Percentiles rank a stretch among this genome's conserved stretches.
These are phyloP conservation scores for Pseudopediastrum boryanum DNA, from an alignment of 139 green algal genomes.

Conservation along the genomic window DNA sequence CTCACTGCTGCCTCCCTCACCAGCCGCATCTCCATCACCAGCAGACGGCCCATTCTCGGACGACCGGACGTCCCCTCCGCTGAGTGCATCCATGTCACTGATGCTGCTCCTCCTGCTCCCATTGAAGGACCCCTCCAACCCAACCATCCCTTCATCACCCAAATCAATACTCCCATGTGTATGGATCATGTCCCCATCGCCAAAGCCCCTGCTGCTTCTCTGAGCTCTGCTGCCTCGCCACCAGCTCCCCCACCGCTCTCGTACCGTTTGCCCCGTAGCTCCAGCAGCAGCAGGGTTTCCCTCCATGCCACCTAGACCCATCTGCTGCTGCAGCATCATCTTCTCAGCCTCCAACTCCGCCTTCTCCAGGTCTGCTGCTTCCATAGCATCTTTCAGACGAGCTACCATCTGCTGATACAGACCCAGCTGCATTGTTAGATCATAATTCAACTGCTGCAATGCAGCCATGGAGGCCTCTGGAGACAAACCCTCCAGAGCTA, in stretches of 20 bases:
- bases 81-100: slow-evolving; percentile 15
- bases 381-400: slow-evolving; percentile 35
- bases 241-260: neutral
- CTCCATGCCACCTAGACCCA: too few relatives aligned
- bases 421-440: slow-evolving; percentile 39
- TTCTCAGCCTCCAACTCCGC: slow-evolving; percentile 40
- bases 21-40: neutral
- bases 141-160: neutral
- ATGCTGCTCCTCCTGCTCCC: slow-evolving; percentile 17
- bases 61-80: too few relatives aligned
- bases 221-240: neutral
- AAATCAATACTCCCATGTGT: too few relatives aligned
- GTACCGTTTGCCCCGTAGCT: neutral
- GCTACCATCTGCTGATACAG: slow-evolving; percentile 40
- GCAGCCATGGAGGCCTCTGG: slow-evolving; percentile 18
- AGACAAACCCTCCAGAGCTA: slow-evolving; percentile 29
- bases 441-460: slow-evolving; percentile 40
- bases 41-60: neutral
- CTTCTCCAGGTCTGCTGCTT: slow-evolving; percentile 33
- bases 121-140: neutral
- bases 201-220: neutral
- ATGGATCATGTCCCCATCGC: neutral
- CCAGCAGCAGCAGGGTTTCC: neutral
- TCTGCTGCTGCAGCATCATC: neutral
- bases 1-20: too few relatives aligned